phyloP scores from a whole-genome alignment of 2,329 filamentous ascomycete species.

The Blastomyces percursus region DNA sequence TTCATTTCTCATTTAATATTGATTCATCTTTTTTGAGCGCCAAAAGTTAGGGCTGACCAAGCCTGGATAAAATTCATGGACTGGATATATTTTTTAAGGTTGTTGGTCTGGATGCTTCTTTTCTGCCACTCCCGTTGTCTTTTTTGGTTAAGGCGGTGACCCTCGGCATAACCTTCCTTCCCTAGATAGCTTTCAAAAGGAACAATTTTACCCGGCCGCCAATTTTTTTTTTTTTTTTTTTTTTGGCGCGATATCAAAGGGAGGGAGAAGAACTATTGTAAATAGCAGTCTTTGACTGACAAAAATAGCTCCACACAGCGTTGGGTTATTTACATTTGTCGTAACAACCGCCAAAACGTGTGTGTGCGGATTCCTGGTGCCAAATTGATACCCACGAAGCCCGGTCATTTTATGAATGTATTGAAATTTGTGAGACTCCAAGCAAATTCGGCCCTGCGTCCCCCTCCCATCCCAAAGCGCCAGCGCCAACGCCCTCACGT shows the following conservation, averaged over 20 bases:
- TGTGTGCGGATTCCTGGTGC: neutral
- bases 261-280: no score
- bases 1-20: no score
- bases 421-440: neutral
- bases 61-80: no score
- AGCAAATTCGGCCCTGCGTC: neutral
- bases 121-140: no score
- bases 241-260: neutral
- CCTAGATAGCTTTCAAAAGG: no score
- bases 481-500: neutral
- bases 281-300: no score
- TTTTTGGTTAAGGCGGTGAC: neutral
- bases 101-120: no score
- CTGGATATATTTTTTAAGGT: no score
- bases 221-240: neutral
- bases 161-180: neutral
- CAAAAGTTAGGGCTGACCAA: no score
- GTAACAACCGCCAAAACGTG: neutral
- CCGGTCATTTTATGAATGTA: neutral
- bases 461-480: neutral
- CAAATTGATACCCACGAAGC: neutral
- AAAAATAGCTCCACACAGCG: neutral
- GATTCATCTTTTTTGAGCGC: no score
- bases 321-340: neutral
- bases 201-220: neutral